Percentiles rank a stretch among this genome's conserved stretches.
phyloP scores from a whole-genome alignment of 768 basidiomycete genomes.

The Thelephora ganbajun region DNA sequence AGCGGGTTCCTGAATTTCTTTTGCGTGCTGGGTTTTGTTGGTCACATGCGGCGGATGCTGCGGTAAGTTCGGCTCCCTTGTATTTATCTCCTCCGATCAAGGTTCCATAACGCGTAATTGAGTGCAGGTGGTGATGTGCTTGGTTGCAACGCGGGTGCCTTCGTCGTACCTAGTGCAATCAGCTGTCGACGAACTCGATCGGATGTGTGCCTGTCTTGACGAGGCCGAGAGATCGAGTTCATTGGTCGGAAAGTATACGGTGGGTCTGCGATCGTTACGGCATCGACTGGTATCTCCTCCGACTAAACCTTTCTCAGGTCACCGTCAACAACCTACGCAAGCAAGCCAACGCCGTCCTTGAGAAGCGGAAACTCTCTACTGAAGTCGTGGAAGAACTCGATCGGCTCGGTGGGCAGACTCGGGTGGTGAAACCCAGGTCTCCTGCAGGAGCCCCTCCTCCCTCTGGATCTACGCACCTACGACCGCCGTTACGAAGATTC shows the following conservation, averaged over 20 bases:
- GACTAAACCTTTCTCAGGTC: slow-evolving; percentile 7
- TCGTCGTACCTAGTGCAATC: slow-evolving; percentile 20
- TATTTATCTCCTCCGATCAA: background rate
- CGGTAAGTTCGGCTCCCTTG: slow-evolving; percentile 26
- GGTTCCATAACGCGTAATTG: background rate
- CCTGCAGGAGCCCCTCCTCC: background rate
- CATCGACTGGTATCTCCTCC: background rate
- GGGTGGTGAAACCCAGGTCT: slow-evolving; percentile 8
- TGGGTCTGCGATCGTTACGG: slow-evolving; percentile 1
- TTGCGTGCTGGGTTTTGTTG: slow-evolving; percentile 39
- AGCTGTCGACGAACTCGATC: slow-evolving; percentile 23
- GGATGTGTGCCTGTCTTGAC: slow-evolving; percentile 18
- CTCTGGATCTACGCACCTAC: background rate
- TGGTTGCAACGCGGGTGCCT: slow-evolving; percentile 24
- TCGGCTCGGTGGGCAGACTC: slow-evolving; percentile 19
- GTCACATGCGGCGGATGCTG: slow-evolving; percentile 53
- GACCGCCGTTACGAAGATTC: background rate
- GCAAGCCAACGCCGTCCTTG: slow-evolving; percentile 17
- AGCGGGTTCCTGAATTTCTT: slow-evolving; percentile 24
- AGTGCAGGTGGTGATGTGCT: slow-evolving; percentile 28
- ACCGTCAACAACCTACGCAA: slow-evolving; percentile 16
- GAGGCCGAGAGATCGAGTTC: slow-evolving; percentile 12
- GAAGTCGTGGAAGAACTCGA: slow-evolving; percentile 16
- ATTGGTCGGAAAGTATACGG: slow-evolving; percentile 15
- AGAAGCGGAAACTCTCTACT: slow-evolving; percentile 8